Evolutionary conservation across 306 rosid genomes (phyloP), one percentile per base, ranked within the genome.

Genomic region (Elaeagnus macrophylla): DNA sequence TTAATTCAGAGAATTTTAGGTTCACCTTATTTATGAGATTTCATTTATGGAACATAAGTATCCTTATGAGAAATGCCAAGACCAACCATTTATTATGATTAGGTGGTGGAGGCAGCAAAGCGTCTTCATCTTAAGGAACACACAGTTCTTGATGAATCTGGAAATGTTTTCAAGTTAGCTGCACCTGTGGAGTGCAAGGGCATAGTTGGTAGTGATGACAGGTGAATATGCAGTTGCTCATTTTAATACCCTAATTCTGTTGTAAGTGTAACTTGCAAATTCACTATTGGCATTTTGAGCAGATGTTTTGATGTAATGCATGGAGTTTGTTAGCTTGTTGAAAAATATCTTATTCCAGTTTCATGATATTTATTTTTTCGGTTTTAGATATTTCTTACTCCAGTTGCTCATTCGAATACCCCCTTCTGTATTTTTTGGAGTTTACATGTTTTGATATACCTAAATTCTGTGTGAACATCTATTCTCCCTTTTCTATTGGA

Each of bases 161-260:
- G 88, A 52, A 81, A 82, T 72, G 79, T 64, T 72, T 80, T 82
- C 77, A 87, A 85, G 56, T 82, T 93, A 72, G 96, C 96, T 75
- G 99, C 99, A 36, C 99, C 99, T 0, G 99, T 93, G 65, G 99
- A 93, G 73, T 87, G 96, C 84, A 93, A 93, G 80, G 99, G 99
- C 49, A 93, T 93, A 62, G 89, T 93, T 60, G 99, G 99, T 65
- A 89, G 99, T 56, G 99, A 93, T 74, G 99, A 84, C 83, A 68
- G 99, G 99, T 93, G 79, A 48, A 51, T 1, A 7, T 25, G 25
- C 4, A 12, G 35, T 60, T 12, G 25, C 16, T 45, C 11, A 16
- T 17, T 16, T 16, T 7, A 32, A 48, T 37, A 45, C 64, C 39
- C 9, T 39, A 17, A 1, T 40, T 8, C 12, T 7, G 3, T 5